Base-by-base conservation (phyloP, 805 yeast genomes). In the Kodamaea hsintzibuensis region DNA sequence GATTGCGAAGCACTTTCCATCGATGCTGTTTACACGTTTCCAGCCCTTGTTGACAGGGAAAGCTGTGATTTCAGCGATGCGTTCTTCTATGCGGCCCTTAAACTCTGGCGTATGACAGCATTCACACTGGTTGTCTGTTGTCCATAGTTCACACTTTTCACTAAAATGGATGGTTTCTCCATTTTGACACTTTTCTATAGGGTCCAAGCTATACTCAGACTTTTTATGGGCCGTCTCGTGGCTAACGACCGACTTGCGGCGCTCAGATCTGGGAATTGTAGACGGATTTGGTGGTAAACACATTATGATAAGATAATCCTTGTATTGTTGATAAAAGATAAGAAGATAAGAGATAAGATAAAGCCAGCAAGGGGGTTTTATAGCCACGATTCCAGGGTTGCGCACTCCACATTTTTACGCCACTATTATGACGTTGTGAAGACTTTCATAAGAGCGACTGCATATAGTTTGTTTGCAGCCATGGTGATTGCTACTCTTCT, bases 21-120 rank as follows among this genome's bases (percentile, higher is more conserved):
- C 53, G 9, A 37, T n/a, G 30, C 53, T 50, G 25, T 50, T 50
- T 22, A 50, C 53, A 19, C 53, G 45, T 40, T 50, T 50, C 53
- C 53, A 50, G 22, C 53, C 53, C 42, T 50, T 39, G 18, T 50
- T 19, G 19, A 50, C 53, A 7, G 49, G 53, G n/a, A 19, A 39
- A 10, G 49, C 30, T 12, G 53, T 50, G 12, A 50, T 45, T 18
- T 50, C 53, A 37, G 49, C 49, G 13, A 50, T 43, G 27, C 53
- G 53, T 17, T 44, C 33, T 18, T 50, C 46, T 7, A 50, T 40
- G 18, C 49, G 47, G 40, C 46, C 45, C 42, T 50, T 44, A 35
- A 50, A 50, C n/a, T 44, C 49, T 1, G 22, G 22, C 2, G 38
- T 27, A 19, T 49, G 45, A 40, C 47, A 47, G 14, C 53, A 50